phyloP scores from a whole-genome alignment of 768 basidiomycete genomes.

The Boletus rubroflammeus region DNA sequence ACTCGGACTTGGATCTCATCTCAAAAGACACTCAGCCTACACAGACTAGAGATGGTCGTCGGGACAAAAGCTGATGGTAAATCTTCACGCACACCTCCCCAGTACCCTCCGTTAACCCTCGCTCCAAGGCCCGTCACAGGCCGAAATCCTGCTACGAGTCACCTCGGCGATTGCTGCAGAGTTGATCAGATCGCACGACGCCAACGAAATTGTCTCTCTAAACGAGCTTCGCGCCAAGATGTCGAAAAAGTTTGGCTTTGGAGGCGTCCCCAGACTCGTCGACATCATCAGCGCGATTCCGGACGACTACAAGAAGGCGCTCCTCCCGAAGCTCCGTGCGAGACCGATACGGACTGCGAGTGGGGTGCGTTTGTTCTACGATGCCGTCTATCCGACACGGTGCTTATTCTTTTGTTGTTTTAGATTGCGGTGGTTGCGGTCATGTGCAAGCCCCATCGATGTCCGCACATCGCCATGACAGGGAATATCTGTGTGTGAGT shows the following conservation, averaged over 20 bases:
- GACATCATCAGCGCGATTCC: conserved; percentile 99
- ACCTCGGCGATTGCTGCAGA: conserved; percentile 94
- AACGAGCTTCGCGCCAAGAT: conserved; percentile 84
- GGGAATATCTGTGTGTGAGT: conserved; percentile 98
- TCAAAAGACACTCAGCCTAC: conserved; percentile 1
- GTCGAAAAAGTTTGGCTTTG: conserved; percentile 85
- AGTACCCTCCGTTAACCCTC: background rate
- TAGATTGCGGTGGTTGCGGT: conserved; percentile 98
- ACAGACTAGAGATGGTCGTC: conserved; percentile 34
- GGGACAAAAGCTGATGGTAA: conserved; percentile 39
- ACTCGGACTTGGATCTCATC: background rate
- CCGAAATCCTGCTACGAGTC: conserved; percentile 84
- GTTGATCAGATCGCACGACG: conserved; percentile 84
- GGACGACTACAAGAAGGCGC: conserved; percentile 90
- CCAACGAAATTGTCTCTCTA: conserved; percentile 73
- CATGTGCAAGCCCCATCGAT: conserved; percentile 99
- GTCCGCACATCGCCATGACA: conserved; percentile 99
- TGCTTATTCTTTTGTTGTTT: background rate
- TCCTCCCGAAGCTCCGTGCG: conserved; percentile 86
- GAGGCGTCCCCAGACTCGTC: conserved; percentile 87
- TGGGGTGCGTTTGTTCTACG: conserved; percentile 54
- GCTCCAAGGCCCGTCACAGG: conserved; percentile 70
- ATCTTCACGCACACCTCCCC: background rate
- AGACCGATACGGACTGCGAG: conserved; percentile 95
- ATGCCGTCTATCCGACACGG: background rate